Evolutionary conservation across 805 yeast genomes (phyloP), one percentile per base, ranked within the genome.

Genomic region (Starmerella riodocensis): DNA sequence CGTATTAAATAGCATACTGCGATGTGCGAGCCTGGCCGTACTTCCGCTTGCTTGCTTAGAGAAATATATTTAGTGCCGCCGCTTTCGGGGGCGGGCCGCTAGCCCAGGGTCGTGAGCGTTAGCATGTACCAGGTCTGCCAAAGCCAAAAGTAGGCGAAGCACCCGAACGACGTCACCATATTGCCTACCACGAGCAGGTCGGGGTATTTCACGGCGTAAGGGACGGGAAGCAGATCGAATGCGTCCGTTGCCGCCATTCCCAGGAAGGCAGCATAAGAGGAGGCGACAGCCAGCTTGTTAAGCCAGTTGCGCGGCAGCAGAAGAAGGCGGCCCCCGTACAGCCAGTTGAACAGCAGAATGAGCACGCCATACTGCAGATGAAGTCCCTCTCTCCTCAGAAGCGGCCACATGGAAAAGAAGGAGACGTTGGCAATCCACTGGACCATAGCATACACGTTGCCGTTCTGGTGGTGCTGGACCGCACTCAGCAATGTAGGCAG

Each of bases 391-490:
- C 75, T 76, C 49, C 74, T 73, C 48, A 91, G 63, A 34, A 88
- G 62, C 0, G 99, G 98, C 73, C 80, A 85, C 63, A 91, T 62
- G 36, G 94, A 83, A 58, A 86, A 91, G 24, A 78, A 62, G 0
- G 88, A 80, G 11, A 84, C 68, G 55, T 88, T 91, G 51, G 76
- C 76, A 45, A 88, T 73, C 96, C 97, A 91, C 38, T 76, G 74
- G 2, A 82, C 73, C 62, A 83, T 71, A 3, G 88, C 74, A n/a
- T 75, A 66, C 16, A 74, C 71, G 45, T 73, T 66, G 42, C 73
- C 73, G 27, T 73, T 71, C 23, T 52, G 27, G 24, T 68, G 62
- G 33, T 73, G 65, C 48, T 71, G 63, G 6, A 86, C 60, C 3
- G 43, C 37, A 1, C 42, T 27, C 40, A 91, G 62, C 0, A 91